phyloP scores from a whole-genome alignment of 306 rosid species.

The Vigna hirtella region DNA sequence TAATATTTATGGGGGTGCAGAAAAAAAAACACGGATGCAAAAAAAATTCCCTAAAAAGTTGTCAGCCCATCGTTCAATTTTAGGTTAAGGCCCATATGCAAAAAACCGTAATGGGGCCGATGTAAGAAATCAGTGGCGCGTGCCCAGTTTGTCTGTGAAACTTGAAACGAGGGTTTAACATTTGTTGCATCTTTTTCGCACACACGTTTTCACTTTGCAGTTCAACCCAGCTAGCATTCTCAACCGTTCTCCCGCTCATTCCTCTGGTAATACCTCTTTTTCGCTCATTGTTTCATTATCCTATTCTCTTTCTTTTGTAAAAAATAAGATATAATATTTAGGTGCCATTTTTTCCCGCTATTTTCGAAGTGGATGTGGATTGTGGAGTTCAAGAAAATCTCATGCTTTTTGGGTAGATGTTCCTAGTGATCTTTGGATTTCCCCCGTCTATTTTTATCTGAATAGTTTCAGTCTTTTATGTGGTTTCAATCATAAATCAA shows the following conservation, averaged over 20 bases:
- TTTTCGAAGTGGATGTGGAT: background rate
- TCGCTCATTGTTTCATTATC: background rate
- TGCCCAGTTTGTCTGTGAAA: background rate
- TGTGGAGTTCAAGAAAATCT: background rate
- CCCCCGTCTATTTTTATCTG: background rate
- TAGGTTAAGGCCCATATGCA: background rate
- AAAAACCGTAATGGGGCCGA: background rate
- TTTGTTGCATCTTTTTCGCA: background rate
- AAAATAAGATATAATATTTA: background rate
- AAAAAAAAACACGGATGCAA: too few species aligned
- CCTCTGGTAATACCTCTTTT: conserved; percentile 38
- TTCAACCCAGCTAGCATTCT: conserved; percentile 24
- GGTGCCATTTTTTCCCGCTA: background rate
- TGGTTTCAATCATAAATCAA: conserved; percentile 10
- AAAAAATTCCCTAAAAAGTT: too few species aligned
- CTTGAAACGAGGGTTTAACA: conserved; percentile 47
- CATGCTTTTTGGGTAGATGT: background rate
- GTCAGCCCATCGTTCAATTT: too few species aligned
- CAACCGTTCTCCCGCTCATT: background rate
- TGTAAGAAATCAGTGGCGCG: background rate
- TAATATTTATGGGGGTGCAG: too few species aligned
- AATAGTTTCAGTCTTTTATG: background rate
- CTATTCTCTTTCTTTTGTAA: background rate
- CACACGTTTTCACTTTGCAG: background rate
- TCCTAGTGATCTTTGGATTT: background rate